Percentiles rank a stretch among this genome's conserved stretches.
Evolutionary conservation across 225 moss, liverwort and hornwort genomes (phyloP).

Genomic region (Pleurozium schreberi): DNA sequence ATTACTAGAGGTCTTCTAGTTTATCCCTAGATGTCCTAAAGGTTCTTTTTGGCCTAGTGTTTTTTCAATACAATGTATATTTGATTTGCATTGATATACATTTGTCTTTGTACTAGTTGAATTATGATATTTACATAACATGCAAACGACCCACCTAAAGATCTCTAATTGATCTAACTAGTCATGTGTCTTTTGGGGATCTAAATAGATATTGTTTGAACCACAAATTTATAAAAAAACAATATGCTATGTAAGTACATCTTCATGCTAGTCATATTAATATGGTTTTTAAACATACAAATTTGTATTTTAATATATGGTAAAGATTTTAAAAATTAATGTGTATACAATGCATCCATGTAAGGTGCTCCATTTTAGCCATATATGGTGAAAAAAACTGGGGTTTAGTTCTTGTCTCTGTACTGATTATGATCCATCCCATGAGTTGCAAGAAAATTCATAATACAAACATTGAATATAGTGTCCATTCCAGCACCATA

Average conservation of each 20-base stretch:
- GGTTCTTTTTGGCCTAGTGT: no score
- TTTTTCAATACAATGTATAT: neutral
- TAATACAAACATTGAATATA: neutral
- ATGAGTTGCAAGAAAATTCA: neutral
- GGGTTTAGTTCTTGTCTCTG: neutral
- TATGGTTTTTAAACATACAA: no score
- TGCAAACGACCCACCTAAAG: neutral
- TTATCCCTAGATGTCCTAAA: neutral
- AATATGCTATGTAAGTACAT: neutral
- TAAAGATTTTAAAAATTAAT: neutral
- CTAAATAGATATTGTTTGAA: neutral
- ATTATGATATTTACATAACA: neutral
- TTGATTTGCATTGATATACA: neutral
- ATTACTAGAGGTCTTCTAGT: no score
- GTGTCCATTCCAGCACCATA: accelerated
- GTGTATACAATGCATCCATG: neutral
- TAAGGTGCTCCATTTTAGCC: neutral
- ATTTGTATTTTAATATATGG: neutral
- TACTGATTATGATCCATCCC: no score
- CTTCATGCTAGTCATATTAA: neutral
- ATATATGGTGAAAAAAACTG: accelerated
- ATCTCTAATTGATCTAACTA: neutral
- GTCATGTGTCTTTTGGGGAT: neutral
- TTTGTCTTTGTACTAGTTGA: neutral
- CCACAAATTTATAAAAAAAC: neutral